Evolutionary conservation across 306 rosid species (phyloP).

Genomic region (Prunus persica): DNA sequence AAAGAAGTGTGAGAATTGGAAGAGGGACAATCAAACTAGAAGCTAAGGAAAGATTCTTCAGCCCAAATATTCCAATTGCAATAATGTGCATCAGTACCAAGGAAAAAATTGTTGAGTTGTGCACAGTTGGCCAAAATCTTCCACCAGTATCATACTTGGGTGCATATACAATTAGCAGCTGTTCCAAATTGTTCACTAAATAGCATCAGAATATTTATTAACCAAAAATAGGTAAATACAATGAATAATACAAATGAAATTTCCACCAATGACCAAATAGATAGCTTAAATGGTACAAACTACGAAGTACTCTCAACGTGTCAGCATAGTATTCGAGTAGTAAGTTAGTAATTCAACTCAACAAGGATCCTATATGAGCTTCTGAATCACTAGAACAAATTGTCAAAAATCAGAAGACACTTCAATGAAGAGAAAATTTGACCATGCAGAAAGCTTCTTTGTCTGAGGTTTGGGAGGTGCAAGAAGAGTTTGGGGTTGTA

Average conservation of each 20-base stretch:
- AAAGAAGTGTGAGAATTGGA: conserved; percentile 74
- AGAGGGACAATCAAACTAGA: conserved; percentile 64
- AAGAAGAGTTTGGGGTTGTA: not conserved
- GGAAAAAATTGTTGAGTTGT: conserved; percentile 63
- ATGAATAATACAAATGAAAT: not conserved
- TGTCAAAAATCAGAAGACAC: not conserved
- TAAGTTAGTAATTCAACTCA: not conserved
- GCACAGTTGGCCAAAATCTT: conserved; percentile 73
- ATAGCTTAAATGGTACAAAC: not conserved
- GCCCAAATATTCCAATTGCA: conserved; percentile 75
- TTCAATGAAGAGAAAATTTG: not conserved
- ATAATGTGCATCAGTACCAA: conserved; percentile 78
- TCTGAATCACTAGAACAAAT: not conserved
- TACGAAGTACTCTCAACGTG: not conserved
- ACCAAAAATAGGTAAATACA: not conserved
- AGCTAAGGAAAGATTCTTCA: conserved; percentile 66
- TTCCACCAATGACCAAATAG: not conserved
- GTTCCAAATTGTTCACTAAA: conserved; percentile 21
- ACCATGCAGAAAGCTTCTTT: not conserved
- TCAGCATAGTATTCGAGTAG: not conserved
- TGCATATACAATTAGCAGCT: conserved; percentile 71
- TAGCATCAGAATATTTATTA: not conserved
- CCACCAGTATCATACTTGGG: conserved; percentile 71
- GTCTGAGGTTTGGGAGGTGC: not conserved
- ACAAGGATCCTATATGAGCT: not conserved